phyloP scores from a whole-genome alignment of 2,329 filamentous ascomycete genomes.

The Pseudonectria buxi region DNA sequence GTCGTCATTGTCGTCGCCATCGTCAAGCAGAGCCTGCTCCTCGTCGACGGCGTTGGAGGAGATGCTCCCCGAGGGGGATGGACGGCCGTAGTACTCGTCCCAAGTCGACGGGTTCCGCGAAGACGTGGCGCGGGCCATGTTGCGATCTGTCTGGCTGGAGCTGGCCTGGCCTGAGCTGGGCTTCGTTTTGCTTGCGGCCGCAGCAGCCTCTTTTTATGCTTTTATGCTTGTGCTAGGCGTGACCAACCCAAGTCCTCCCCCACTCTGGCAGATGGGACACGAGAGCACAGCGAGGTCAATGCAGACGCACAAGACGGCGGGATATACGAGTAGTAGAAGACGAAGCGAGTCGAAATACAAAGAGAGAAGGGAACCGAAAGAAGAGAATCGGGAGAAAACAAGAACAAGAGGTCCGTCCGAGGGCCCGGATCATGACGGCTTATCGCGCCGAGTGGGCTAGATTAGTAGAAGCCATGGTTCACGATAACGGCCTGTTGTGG shows the following conservation, averaged over 20 bases:
- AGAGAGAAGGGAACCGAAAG: neutral
- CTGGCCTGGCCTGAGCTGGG: neutral
- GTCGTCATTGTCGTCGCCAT: slow-evolving; percentile 28
- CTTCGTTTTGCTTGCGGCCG: neutral
- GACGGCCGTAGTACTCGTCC: slow-evolving; percentile 40
- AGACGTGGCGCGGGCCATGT: slow-evolving; percentile 19
- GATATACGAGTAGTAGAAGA: neutral
- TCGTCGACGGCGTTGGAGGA: slow-evolving; percentile 37
- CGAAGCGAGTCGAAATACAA: neutral
- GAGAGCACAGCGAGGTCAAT: neutral
- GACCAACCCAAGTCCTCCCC: neutral
- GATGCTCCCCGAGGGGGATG: slow-evolving; percentile 36
- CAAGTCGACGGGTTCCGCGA: slow-evolving; percentile 36
- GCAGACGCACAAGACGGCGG: neutral
- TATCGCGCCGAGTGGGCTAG: no score
- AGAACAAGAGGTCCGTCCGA: neutral
- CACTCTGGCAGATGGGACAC: no score
- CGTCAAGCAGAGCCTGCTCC: slow-evolving; percentile 39
- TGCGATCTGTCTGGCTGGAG: slow-evolving; percentile 3
- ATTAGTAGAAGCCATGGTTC: no score
- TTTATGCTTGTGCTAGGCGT: neutral
- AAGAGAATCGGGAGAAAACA: no score
- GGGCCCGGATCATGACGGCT: no score
- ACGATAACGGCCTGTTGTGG: no score
- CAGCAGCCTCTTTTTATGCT: neutral